Conservation (phyloP, 805 yeast species). For the Schwanniomyces pseudopolymorphus region DNA sequence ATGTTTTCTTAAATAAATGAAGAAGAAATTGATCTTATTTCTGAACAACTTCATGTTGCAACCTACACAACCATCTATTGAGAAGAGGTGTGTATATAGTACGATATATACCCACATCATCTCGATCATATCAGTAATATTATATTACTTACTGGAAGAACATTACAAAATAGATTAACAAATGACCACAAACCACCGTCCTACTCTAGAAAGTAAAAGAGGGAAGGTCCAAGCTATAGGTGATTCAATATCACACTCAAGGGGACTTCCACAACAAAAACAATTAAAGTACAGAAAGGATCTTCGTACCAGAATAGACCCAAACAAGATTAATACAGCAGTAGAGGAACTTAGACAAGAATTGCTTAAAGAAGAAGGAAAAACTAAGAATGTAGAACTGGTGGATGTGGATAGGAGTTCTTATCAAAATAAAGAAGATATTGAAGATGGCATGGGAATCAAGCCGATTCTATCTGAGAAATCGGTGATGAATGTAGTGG, state of each 20-base stretch:
- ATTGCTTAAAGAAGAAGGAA: constrained; percentile 12
- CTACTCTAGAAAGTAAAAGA: constrained; percentile 40
- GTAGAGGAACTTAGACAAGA: constrained; percentile 23
- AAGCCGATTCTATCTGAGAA: background rate
- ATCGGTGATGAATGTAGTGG: background rate
- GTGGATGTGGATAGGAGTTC: background rate
- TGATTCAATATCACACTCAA: constrained; percentile 36
- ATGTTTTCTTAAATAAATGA: too few relatives aligned
- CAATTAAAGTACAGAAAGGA: constrained; percentile 32
- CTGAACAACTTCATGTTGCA: too few relatives aligned
- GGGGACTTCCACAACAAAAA: constrained; percentile 32
- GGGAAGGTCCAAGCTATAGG: constrained; percentile 31
- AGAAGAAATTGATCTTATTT: too few relatives aligned
- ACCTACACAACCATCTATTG: background rate
- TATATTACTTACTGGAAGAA: background rate
- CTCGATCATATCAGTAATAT: too few relatives aligned
- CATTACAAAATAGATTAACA: too few relatives aligned
- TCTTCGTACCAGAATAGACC: constrained; percentile 14
- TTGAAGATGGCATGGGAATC: too few relatives aligned
- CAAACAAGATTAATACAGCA: constrained; percentile 15
- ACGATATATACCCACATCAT: background rate
- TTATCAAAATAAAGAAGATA: constrained; percentile 4
- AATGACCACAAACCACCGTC: constrained; percentile 42
- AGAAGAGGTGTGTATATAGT: background rate
- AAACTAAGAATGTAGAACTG: background rate